A percentile compares a stretch with the other conserved stretches of the same genome.
Evolutionary conservation across 352 stramenopile genomes (phyloP).

Genomic region (Globisporangium orthogonon): DNA sequence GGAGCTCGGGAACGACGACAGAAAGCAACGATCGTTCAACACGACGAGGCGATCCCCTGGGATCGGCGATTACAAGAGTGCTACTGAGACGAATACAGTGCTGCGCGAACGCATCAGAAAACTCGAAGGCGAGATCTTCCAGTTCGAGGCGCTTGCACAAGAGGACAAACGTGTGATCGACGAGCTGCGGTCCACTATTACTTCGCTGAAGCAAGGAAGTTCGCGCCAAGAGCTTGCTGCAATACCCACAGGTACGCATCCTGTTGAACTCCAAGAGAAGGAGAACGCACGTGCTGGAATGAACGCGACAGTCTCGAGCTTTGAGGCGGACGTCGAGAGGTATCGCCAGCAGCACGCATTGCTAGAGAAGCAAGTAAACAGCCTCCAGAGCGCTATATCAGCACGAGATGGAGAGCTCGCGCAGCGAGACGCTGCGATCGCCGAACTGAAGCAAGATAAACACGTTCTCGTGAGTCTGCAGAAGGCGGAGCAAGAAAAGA

Average conservation of each 20-base stretch:
- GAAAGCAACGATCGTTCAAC: not conserved
- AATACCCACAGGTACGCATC: too few species aligned
- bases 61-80: slow-evolving; percentile 3
- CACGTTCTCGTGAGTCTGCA: slow-evolving; percentile 28
- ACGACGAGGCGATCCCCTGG: not conserved
- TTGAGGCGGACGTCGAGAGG: not conserved
- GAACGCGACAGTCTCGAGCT: not conserved
- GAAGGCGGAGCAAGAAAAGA: slow-evolving; percentile 22
- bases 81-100: slow-evolving; percentile 1
- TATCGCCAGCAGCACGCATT: slow-evolving; percentile 4
- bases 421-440: slow-evolving; percentile 22
- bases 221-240: not conserved
- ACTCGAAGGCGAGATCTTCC: slow-evolving; percentile 6
- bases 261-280: not conserved
- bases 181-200: slow-evolving; percentile 6
- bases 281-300: not conserved
- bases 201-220: not conserved
- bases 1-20: slow-evolving; percentile 2
- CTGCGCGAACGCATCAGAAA: slow-evolving; percentile 1
- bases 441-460: slow-evolving; percentile 33
- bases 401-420: slow-evolving; percentile 21
- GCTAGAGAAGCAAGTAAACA: slow-evolving; percentile 12
- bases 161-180: not conserved
- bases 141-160: not conserved
- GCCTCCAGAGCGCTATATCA: slow-evolving; percentile 21